Conservation (phyloP, 2,329 filamentous ascomycete genomes). For the Xylariales sp. region DNA sequence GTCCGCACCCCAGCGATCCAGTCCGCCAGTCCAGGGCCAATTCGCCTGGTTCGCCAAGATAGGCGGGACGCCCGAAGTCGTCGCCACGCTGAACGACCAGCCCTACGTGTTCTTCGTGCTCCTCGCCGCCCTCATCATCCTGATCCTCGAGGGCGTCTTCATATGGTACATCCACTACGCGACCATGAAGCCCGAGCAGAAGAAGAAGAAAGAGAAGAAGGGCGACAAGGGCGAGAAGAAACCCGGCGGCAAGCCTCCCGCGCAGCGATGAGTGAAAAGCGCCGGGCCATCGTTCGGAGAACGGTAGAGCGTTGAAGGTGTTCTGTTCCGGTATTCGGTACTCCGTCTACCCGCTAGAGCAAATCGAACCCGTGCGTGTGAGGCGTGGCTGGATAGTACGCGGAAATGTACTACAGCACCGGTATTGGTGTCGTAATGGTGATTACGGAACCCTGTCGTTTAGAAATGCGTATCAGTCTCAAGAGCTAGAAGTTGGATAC, state of each 20-base stretch:
- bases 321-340: background rate
- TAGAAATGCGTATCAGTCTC: background rate
- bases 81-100: conserved; percentile 71
- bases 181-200: conserved; percentile 71
- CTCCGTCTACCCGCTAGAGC: background rate
- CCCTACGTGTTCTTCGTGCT: conserved; percentile 69
- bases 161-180: conserved; percentile 70
- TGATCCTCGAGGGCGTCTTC: conserved; percentile 60
- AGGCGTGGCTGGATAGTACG: background rate
- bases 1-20: conserved; percentile 20
- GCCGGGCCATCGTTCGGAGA: background rate
- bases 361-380: background rate
- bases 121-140: conserved; percentile 62
- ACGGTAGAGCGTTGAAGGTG: background rate
- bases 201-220: conserved; percentile 62
- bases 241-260: conserved; percentile 49
- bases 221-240: conserved; percentile 56
- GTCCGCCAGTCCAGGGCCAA: conserved; percentile 57
- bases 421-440: background rate
- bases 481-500: background rate
- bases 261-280: conserved; percentile 41
- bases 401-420: background rate
- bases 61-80: conserved; percentile 68
- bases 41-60: conserved; percentile 68
- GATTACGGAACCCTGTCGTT: background rate